Evolutionary conservation across 768 basidiomycete genomes (phyloP).

Genomic region (Aureoboletus auriporus): DNA sequence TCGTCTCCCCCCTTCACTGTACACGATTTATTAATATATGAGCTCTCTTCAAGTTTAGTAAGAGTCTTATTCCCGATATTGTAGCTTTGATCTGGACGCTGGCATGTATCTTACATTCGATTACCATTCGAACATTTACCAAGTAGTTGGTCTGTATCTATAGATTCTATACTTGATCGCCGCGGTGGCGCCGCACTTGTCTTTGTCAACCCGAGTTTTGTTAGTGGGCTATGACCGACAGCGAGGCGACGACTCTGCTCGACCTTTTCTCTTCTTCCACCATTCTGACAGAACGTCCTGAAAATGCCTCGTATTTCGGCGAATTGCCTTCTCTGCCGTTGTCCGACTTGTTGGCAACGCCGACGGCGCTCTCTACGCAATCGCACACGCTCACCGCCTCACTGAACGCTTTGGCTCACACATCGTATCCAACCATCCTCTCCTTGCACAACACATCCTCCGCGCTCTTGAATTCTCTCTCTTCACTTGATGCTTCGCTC

Average conservation of each 20-base stretch:
- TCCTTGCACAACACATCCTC: slow-evolving; percentile 80
- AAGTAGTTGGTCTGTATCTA: no score
- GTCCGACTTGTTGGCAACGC: slow-evolving; percentile 66
- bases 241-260: slow-evolving; percentile 21
- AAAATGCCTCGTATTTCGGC: slow-evolving; percentile 51
- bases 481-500: slow-evolving; percentile 72
- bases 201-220: no score
- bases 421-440: slow-evolving; percentile 89
- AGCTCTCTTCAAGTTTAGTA: no score
- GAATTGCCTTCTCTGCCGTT: slow-evolving; percentile 66
- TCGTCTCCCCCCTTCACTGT: not conserved
- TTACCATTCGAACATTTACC: not conserved
- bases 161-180: slow-evolving; percentile 1
- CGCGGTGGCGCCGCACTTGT: not conserved
- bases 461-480: slow-evolving; percentile 67
- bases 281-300: slow-evolving; percentile 11
- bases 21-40: not conserved
- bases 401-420: slow-evolving; percentile 83
- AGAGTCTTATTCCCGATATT: slow-evolving; percentile 8
- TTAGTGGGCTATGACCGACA: slow-evolving; percentile 19
- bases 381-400: slow-evolving; percentile 85
- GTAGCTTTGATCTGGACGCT: slow-evolving; percentile 14
- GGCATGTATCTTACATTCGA: not conserved
- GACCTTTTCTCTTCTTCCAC: slow-evolving; percentile 24
- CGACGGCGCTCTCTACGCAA: slow-evolving; percentile 74